Conservation (phyloP, 2,329 filamentous ascomycete species). For the Aureobasidium sp. region DNA sequence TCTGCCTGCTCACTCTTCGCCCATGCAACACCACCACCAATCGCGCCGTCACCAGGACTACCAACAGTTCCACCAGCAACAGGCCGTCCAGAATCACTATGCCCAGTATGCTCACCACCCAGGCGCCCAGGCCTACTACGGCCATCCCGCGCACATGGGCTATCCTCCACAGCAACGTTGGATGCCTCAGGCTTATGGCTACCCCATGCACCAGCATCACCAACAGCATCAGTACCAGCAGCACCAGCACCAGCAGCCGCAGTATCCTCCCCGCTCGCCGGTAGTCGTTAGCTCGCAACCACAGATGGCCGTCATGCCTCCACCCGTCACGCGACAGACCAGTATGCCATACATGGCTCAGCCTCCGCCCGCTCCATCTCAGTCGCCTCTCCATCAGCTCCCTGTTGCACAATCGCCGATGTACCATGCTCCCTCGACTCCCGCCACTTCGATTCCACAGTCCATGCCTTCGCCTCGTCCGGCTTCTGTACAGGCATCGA, state of each 20-base stretch:
- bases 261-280: conserved; percentile 33
- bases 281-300: conserved; percentile 40
- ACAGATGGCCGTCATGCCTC: conserved; percentile 38
- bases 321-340: conserved; percentile 31
- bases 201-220: conserved; percentile 26
- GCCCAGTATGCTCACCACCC: conserved; percentile 27
- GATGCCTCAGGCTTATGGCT: conserved; percentile 31
- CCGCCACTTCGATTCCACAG: conserved; percentile 29
- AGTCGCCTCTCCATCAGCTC: conserved; percentile 11
- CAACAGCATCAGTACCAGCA: conserved; percentile 19
- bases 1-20: conserved; percentile 23
- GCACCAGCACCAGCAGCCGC: conserved; percentile 26
- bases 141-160: conserved; percentile 29
- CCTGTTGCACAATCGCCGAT: conserved; percentile 9
- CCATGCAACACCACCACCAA: conserved; percentile 19
- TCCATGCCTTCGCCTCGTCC: conserved; percentile 23
- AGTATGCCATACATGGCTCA: conserved; percentile 17
- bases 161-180: conserved; percentile 31
- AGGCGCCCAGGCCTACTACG: conserved; percentile 30
- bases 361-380: conserved; percentile 15
- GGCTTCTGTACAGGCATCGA: conserved; percentile 27
- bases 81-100: conserved; percentile 32
- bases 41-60: conserved; percentile 34
- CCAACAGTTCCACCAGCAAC: conserved; percentile 28
- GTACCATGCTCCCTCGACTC: conserved; percentile 12